These are phyloP conservation scores for Ustilago curta DNA, from an alignment of 1,284 basidiomycete genomes.

Conservation along the genomic window DNA sequence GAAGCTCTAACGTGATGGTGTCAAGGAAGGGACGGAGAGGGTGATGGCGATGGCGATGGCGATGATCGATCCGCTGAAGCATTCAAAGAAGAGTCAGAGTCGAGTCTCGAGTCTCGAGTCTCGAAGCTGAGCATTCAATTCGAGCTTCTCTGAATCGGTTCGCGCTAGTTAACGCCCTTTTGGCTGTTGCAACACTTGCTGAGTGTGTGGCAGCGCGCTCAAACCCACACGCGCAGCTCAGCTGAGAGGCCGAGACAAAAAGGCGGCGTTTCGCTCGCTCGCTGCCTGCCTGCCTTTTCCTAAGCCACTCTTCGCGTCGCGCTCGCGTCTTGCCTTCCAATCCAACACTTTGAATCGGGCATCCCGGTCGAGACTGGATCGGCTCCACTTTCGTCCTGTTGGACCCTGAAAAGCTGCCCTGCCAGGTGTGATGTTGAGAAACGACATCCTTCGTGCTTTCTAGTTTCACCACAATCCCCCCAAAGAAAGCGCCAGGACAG, in stretches of 20 bases:
- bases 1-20: neutral
- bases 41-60: slow-evolving; percentile 8
- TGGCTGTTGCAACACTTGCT: neutral
- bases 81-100: neutral
- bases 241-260: neutral
- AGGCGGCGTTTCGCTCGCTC: neutral
- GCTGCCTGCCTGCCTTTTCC: slow-evolving; percentile 7
- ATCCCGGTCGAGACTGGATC: slow-evolving; percentile 2
- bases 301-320: slow-evolving; percentile 35
- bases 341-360: slow-evolving; percentile 23
- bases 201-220: slow-evolving; percentile 1
- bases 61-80: slow-evolving; percentile 1
- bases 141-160: neutral
- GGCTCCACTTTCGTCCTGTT: slow-evolving; percentile 30
- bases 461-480: neutral
- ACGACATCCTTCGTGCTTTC: neutral
- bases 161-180: slow-evolving; percentile 3
- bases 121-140: slow-evolving; percentile 2
- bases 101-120: too few relatives aligned
- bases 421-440: neutral
- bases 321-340: slow-evolving; percentile 18
- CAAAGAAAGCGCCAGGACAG: neutral
- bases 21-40: neutral
- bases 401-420: slow-evolving; percentile 14
- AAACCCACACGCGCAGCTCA: neutral